Base-by-base conservation (phyloP, 108 stramenopile genomes). In the Pseudonitzschia multiseries region DNA sequence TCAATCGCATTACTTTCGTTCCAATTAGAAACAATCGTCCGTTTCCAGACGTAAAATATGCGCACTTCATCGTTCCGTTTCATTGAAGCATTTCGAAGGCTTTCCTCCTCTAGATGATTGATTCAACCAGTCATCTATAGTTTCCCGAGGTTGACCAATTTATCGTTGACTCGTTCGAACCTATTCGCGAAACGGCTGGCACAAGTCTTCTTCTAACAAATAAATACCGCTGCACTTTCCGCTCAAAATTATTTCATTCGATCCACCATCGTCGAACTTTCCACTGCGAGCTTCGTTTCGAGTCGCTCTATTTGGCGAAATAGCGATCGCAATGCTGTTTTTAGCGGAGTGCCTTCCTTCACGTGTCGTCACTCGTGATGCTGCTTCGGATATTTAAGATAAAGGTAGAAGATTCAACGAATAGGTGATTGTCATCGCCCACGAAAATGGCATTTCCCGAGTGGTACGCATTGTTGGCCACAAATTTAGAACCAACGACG, bases 401-500 rank as follows among this genome's bases (percentile, higher is more conserved):
- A 13, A 69, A 51, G 2, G 50, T 29, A 21, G 68, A 51, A 18
- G 68, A 51, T 8, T 65, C 12, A 21, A 65, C 42, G 18, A 36
- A 43, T 20, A 65, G n/a, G 8, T 60, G 24, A 5, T 31, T 65
- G 2, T 8, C 64, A 8, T 65, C 24, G 32, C 64, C 64, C 21
- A 65, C 42, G 41, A 43, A 65, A 44, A 65, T 65, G 24, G 64
- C 64, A 44, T 65, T 65, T 8, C 61, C 63, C 52, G n/a, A 41
- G 50, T 50, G 17, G n/a, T 24, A 29, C 9, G 73, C 64, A 10
- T 54, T 48, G 53, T 65, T 73, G 46, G 27, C 61, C 14, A 73
- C 54, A 61, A 73, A 73, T 20, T 41, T 36, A 15, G 64, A 73
- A 15, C 62, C 59, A 18, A 73, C 31, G 15, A 73, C 44, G 73